These are phyloP conservation scores for Vaccinium corymbosum DNA, from an alignment of 148 eudicot species.

Conservation along the genomic window DNA sequence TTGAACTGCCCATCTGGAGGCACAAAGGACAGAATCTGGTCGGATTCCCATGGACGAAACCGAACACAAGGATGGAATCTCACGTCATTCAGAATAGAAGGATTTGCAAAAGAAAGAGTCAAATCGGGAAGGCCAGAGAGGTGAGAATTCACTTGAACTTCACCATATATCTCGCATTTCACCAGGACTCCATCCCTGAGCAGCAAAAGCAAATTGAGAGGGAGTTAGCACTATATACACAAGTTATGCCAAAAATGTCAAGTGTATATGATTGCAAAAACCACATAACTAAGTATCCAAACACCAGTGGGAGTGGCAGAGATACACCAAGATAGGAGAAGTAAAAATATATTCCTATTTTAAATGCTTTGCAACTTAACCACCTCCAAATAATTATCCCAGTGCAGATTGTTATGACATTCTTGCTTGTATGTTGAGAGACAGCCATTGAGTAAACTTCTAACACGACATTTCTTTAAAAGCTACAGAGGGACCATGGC, in stretches of 20 bases:
- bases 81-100: slow-evolving; percentile 75
- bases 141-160: slow-evolving; percentile 78
- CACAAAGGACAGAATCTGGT: slow-evolving; percentile 81
- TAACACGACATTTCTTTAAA: not conserved
- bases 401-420: not conserved
- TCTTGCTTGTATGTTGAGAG: slow-evolving; percentile 1
- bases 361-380: not conserved
- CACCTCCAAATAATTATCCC: not conserved
- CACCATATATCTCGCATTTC: slow-evolving; percentile 91
- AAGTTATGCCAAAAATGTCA: not conserved
- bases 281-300: not conserved
- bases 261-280: not conserved
- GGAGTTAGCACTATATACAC: slow-evolving; percentile 11
- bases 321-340: too few species aligned
- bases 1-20: slow-evolving; percentile 97
- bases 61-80: slow-evolving; percentile 96
- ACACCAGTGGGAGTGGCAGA: not conserved
- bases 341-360: not conserved
- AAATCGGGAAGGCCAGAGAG: slow-evolving; percentile 94
- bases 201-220: slow-evolving; percentile 24
- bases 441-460: not conserved
- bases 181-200: slow-evolving; percentile 81
- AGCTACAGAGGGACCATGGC: not conserved
- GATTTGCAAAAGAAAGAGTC: slow-evolving; percentile 81
- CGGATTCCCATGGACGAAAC: slow-evolving; percentile 89